Conservation (phyloP, 352 stramenopile species). For the Globisporangium abappressorium region DNA sequence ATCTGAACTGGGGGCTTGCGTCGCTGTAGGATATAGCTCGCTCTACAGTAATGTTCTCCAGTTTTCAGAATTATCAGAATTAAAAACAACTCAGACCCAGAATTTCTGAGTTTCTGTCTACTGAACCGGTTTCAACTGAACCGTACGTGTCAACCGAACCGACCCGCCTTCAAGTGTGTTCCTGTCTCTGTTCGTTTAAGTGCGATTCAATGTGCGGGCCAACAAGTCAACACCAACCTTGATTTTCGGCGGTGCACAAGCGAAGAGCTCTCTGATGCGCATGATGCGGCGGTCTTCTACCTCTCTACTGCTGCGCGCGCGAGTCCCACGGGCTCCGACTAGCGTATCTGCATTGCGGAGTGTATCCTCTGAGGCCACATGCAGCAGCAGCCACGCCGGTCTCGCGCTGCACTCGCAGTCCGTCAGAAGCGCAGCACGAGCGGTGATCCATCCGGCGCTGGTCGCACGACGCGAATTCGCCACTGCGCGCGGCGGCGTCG, state of each 20-base stretch:
- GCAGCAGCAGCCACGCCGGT: background rate
- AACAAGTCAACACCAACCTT: too few species aligned
- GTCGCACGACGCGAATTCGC: constrained; percentile 3
- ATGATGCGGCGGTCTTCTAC: constrained; percentile 3
- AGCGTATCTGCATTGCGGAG: background rate
- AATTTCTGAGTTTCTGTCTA: background rate
- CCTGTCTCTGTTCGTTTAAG: background rate
- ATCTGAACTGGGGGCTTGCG: too few species aligned
- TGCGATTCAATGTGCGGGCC: background rate
- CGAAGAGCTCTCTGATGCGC: background rate
- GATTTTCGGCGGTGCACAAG: background rate
- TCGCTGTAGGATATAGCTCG: too few species aligned
- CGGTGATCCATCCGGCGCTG: background rate
- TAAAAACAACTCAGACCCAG: too few species aligned
- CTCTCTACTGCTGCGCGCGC: constrained; percentile 1
- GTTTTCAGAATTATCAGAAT: too few species aligned
- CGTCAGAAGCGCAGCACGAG: background rate
- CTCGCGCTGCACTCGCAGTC: constrained; percentile 3
- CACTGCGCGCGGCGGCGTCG: background rate
- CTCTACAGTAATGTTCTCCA: too few species aligned
- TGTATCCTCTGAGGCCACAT: background rate
- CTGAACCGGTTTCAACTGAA: background rate
- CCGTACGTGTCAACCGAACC: background rate
- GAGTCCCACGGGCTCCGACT: too few species aligned
- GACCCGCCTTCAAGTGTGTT: background rate